A percentile compares a stretch with the other conserved stretches of the same genome.
These are phyloP conservation scores for Pisolithus sp. DNA, from an alignment of 768 basidiomycete species.

Conservation along the genomic window DNA sequence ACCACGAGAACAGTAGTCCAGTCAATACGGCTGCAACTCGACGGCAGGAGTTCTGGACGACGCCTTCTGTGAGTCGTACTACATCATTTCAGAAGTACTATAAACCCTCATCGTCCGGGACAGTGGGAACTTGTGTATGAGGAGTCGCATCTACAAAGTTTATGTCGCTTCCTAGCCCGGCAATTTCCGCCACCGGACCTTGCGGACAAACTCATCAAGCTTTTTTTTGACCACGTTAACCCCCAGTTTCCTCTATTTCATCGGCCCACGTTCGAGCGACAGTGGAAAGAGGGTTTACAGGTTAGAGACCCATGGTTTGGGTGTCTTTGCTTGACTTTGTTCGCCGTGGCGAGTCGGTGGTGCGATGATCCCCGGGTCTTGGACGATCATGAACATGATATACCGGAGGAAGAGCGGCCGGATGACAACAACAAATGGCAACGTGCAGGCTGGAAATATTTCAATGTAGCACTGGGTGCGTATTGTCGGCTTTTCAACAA, in stretches of 20 bases:
- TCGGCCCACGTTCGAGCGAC: conserved; percentile 58
- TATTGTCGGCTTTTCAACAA: not conserved
- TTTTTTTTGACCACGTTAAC: conserved; percentile 64
- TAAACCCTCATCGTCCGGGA: not conserved
- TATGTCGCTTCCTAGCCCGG: conserved; percentile 32
- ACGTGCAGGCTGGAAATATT: conserved; percentile 56
- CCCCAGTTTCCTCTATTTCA: conserved; percentile 62
- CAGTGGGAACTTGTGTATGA: conserved; percentile 61
- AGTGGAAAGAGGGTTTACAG: conserved; percentile 50
- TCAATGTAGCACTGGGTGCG: conserved; percentile 48
- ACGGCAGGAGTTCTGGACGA: conserved; percentile 51
- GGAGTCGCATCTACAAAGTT: conserved; percentile 25
- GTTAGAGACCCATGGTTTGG: conserved; percentile 54
- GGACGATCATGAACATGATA: conserved; percentile 22
- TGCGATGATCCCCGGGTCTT: conserved; percentile 55
- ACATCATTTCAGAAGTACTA: not conserved
- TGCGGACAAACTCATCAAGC: conserved; percentile 48
- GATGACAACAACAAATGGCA: conserved; percentile 39
- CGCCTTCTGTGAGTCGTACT: conserved; percentile 41
- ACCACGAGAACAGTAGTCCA: conserved; percentile 16
- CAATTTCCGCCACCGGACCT: conserved; percentile 63
- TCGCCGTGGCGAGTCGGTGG: conserved; percentile 67
- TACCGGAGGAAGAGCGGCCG: conserved; percentile 15
- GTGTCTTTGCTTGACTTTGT: conserved; percentile 53
- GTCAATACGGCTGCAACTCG: conserved; percentile 20